These are phyloP conservation scores for Tricholomella constricta DNA, from an alignment of 768 basidiomycete species.

Conservation along the genomic window DNA sequence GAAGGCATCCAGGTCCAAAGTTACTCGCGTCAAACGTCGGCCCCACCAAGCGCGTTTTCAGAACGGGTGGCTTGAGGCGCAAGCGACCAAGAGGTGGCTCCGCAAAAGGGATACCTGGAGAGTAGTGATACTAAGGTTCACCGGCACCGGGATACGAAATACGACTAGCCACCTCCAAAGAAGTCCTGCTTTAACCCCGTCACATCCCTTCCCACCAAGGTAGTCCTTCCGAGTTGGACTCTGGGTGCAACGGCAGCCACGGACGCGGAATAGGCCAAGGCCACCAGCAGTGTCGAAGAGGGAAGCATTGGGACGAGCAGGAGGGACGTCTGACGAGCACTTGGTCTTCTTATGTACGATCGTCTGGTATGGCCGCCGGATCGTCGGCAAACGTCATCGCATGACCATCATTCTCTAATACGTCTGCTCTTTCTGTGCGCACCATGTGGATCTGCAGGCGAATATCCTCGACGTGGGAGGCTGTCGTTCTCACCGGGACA, in stretches of 20 bases:
- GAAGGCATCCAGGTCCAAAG: constrained; percentile 45
- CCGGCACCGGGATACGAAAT: too few species aligned
- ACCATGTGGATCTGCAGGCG: too few species aligned
- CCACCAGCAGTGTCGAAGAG: constrained; percentile 2
- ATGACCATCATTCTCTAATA: neutral
- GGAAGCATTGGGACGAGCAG: constrained; percentile 1
- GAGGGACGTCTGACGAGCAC: neutral
- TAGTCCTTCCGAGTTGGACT: constrained; percentile 40
- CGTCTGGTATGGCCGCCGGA: neutral
- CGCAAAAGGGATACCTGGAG: constrained; percentile 53
- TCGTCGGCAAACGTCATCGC: neutral
- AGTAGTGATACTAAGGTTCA: too few species aligned
- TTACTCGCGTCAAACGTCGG: constrained; percentile 45
- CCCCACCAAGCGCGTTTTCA: constrained; percentile 39
- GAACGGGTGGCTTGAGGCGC: constrained; percentile 47
- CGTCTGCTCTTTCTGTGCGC: neutral
- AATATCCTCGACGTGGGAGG: too few species aligned
- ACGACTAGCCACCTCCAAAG: constrained; percentile 43
- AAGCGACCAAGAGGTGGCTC: constrained; percentile 52
- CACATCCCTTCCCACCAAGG: constrained; percentile 37
- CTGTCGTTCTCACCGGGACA: neutral
- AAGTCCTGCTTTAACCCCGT: constrained; percentile 42
- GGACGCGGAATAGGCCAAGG: constrained; percentile 1
- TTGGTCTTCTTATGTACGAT: neutral
- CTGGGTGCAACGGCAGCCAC: constrained; percentile 28